Percentiles rank a stretch among this genome's conserved stretches.
phyloP scores from a whole-genome alignment of 2,329 filamentous ascomycete species.

The Aspergillus costaricaensis region DNA sequence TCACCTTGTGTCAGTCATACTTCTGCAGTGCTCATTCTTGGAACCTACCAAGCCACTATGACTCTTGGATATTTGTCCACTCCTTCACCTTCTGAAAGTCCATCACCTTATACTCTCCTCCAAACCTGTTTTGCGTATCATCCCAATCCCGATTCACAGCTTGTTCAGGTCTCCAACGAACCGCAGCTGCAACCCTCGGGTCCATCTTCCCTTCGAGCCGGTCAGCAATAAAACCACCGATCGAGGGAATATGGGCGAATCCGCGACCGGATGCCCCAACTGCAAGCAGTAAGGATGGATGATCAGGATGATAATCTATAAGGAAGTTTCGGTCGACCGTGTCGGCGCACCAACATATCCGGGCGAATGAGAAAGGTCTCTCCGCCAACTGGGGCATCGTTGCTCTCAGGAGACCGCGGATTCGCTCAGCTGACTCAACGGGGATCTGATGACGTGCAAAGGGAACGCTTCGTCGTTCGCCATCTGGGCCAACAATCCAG shows the following conservation, averaged over 20 bases:
- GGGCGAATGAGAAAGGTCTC: constrained; percentile 53
- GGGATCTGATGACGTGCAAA: constrained; percentile 50
- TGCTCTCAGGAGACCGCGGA: constrained; percentile 53
- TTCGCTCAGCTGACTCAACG: constrained; percentile 48
- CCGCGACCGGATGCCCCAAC: constrained; percentile 30
- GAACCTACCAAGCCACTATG: not conserved
- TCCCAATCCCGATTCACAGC: constrained; percentile 49
- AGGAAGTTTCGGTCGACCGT: constrained; percentile 57
- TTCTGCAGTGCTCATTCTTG: not conserved
- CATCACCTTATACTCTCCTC: constrained; percentile 51
- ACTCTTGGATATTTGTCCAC: constrained; percentile 38
- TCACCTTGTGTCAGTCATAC: not conserved
- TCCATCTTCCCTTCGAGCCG: constrained; percentile 49
- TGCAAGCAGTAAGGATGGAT: constrained; percentile 47
- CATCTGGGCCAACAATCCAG: constrained; percentile 34
- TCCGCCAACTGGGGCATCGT: constrained; percentile 56
- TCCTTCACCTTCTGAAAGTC: constrained; percentile 47
- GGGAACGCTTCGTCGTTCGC: constrained; percentile 35
- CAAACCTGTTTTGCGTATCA: constrained; percentile 50
- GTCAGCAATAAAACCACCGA: constrained; percentile 54
- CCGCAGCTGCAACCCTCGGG: constrained; percentile 41
- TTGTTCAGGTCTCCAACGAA: constrained; percentile 55
- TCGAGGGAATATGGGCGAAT: constrained; percentile 50
- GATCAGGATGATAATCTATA: constrained; percentile 52
- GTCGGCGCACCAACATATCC: constrained; percentile 61